These are phyloP conservation scores for Schoenoplectus tabernaemontani DNA, from an alignment of 202 grass and related monocot genomes.

Conservation along the genomic window DNA sequence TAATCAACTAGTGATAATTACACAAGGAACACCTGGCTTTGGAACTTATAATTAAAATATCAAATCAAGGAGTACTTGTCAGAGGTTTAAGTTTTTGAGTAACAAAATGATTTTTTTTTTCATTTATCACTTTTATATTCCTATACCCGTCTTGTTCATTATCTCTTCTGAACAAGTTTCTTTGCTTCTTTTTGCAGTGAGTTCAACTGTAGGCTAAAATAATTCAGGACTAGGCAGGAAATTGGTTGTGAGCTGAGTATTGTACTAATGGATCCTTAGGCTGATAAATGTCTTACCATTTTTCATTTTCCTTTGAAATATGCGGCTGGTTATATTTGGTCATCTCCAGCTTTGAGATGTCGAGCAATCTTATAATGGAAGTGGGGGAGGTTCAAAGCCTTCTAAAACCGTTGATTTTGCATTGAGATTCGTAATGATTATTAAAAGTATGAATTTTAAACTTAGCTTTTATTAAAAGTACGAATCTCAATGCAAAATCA, in stretches of 20 bases:
- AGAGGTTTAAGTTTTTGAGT: not conserved
- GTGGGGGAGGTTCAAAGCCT: too few species aligned
- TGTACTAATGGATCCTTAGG: not conserved
- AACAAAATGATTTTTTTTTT: not conserved
- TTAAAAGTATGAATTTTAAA: too few species aligned
- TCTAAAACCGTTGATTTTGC: too few species aligned
- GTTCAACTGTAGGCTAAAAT: not conserved
- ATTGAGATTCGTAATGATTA: too few species aligned
- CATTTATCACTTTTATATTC: not conserved
- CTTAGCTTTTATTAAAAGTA: too few species aligned
- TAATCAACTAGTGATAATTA: not conserved
- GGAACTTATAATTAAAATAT: not conserved
- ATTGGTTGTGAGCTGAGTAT: not conserved
- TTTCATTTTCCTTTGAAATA: not conserved
- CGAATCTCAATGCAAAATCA: too few species aligned
- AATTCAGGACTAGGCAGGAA: not conserved
- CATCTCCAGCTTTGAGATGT: conserved; percentile 13
- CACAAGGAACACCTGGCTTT: not conserved
- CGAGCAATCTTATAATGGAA: too few species aligned
- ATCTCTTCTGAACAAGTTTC: not conserved
- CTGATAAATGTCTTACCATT: not conserved
- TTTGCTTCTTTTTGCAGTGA: not conserved
- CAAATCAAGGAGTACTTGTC: not conserved
- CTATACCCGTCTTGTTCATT: not conserved
- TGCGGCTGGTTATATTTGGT: conserved; percentile 2